phyloP scores from a whole-genome alignment of 805 yeast genomes.

The Schwanniomyces sp. region DNA sequence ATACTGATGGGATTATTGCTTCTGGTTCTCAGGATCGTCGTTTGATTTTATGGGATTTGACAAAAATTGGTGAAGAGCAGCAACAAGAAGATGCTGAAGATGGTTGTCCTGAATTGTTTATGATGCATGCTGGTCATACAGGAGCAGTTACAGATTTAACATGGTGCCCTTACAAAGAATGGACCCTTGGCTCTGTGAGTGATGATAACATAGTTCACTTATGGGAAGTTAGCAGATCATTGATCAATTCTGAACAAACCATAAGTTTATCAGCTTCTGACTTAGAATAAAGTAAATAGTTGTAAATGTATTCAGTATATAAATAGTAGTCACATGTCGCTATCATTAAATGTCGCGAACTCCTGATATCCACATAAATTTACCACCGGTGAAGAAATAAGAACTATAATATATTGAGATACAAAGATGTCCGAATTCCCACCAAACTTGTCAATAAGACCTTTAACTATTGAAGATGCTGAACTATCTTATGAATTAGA shows the following conservation, averaged over 20 bases:
- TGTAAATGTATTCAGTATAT: background rate
- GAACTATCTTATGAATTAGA: slow-evolving; percentile 65
- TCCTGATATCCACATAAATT: background rate
- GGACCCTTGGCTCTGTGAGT: slow-evolving; percentile 69
- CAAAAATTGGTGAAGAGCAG: slow-evolving; percentile 81
- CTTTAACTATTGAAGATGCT: slow-evolving; percentile 73
- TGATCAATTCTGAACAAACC: slow-evolving; percentile 19
- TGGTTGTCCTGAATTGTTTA: slow-evolving; percentile 82
- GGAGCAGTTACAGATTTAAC: slow-evolving; percentile 72
- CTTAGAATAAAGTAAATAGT: slow-evolving; percentile 20
- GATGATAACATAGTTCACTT: slow-evolving; percentile 62
- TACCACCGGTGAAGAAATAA: background rate
- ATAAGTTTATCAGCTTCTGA: slow-evolving; percentile 13
- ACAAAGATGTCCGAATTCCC: slow-evolving; percentile 43
- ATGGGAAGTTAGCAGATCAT: slow-evolving; percentile 48
- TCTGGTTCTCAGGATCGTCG: slow-evolving; percentile 78
- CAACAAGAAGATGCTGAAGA: slow-evolving; percentile 86
- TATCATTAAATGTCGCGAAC: background rate
- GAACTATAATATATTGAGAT: background rate
- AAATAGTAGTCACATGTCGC: background rate
- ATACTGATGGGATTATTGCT: slow-evolving; percentile 72
- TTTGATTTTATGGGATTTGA: slow-evolving; percentile 77
- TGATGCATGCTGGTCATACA: slow-evolving; percentile 94
- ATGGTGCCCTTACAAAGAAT: slow-evolving; percentile 70
- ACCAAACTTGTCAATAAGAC: slow-evolving; percentile 59